These are phyloP conservation scores for Tylopilus rubrobrunneus DNA, from an alignment of 768 basidiomycete species.

Conservation along the genomic window DNA sequence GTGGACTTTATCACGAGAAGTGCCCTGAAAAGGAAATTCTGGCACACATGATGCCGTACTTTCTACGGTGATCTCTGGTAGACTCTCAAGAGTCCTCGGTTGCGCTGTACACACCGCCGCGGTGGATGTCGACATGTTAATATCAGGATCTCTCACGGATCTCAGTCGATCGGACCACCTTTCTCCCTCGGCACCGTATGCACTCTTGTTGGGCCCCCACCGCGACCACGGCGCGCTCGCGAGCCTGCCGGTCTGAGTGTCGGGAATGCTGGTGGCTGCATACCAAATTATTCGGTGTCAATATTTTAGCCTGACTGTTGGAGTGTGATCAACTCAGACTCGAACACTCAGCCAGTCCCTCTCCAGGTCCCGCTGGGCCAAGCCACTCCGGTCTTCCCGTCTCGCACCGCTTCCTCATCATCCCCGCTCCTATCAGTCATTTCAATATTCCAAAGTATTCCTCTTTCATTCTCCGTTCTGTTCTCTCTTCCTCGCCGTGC, in stretches of 20 bases:
- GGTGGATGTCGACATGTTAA: too few species aligned
- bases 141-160: constrained; percentile 12
- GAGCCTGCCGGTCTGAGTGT: too few species aligned
- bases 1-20: constrained; percentile 16
- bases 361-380: background rate
- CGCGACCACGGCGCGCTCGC: too few species aligned
- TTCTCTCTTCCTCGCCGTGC: constrained; percentile 8
- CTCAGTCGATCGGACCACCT: constrained; percentile 24
- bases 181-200: constrained; percentile 23
- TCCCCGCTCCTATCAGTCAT: constrained; percentile 13
- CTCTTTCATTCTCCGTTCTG: constrained; percentile 17
- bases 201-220: too few species aligned
- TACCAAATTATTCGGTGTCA: constrained; percentile 23
- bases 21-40: constrained; percentile 24
- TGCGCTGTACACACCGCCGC: background rate
- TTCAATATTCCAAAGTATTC: background rate
- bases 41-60: constrained; percentile 1
- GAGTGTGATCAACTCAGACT: constrained; percentile 17
- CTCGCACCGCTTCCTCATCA: background rate
- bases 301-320: constrained; percentile 18
- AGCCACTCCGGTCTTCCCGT: too few species aligned
- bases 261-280: background rate
- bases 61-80: too few species aligned
- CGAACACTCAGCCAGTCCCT: constrained; percentile 8
- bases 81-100: background rate